A percentile compares a stretch with the other conserved stretches of the same genome.
These are phyloP conservation scores for Scedosporium boydii DNA, from an alignment of 2,329 filamentous ascomycete genomes.

Conservation along the genomic window DNA sequence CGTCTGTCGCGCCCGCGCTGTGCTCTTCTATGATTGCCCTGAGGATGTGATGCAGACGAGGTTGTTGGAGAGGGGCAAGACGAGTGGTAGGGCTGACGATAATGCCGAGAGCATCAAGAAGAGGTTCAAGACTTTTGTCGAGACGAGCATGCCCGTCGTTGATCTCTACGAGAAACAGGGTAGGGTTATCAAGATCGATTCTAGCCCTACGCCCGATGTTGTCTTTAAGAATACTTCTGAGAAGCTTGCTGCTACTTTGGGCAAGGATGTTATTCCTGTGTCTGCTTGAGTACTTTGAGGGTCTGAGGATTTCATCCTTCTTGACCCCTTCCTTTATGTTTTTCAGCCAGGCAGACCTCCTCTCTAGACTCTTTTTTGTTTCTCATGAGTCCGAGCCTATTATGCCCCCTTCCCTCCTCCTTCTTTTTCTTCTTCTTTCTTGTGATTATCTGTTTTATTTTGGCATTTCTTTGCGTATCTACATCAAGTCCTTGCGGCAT, in stretches of 20 bases:
- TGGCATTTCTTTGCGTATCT: neutral
- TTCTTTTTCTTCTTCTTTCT: neutral
- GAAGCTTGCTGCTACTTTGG: constrained; percentile 39
- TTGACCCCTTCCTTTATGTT: neutral
- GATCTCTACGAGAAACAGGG: constrained; percentile 69
- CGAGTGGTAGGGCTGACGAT: constrained; percentile 82
- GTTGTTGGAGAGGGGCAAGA: constrained; percentile 83
- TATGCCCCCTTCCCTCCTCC: neutral
- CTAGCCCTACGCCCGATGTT: constrained; percentile 55
- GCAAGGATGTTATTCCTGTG: constrained; percentile 13
- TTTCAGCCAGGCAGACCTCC: neutral
- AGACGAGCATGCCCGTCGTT: constrained; percentile 97
- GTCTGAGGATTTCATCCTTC: neutral
- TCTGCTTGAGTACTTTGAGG: neutral
- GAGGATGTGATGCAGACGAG: constrained; percentile 81
- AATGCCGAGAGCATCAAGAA: constrained; percentile 95
- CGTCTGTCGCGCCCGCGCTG: constrained; percentile 75
- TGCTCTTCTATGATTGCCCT: constrained; percentile 89
- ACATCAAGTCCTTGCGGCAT: neutral
- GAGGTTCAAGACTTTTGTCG: constrained; percentile 86
- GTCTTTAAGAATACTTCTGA: constrained; percentile 46
- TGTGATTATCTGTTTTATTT: neutral
- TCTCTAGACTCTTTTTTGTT: neutral
- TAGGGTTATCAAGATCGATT: constrained; percentile 72
- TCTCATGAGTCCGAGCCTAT: neutral